phyloP scores from a whole-genome alignment of 2,329 filamentous ascomycete species.

The Neopestalotiopsis clavispora region DNA sequence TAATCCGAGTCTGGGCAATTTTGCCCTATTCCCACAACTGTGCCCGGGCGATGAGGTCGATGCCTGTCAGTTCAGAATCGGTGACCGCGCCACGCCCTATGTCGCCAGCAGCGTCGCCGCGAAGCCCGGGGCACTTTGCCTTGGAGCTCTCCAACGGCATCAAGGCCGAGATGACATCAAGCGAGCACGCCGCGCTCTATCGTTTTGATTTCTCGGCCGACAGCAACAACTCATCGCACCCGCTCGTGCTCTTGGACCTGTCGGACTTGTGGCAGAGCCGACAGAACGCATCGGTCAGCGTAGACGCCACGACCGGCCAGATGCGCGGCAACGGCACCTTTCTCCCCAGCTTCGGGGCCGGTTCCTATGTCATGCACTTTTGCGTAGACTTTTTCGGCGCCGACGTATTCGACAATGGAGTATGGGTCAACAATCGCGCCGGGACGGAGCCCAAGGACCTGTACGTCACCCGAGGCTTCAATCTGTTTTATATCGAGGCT shows the following conservation, averaged over 20 bases:
- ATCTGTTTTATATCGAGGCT: slow-evolving; percentile 45
- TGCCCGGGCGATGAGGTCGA: slow-evolving; percentile 55
- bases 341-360: slow-evolving; percentile 64
- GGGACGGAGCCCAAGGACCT: slow-evolving; percentile 43
- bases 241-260: slow-evolving; percentile 63
- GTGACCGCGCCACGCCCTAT: slow-evolving; percentile 46
- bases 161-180: slow-evolving; percentile 62
- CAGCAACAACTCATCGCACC: slow-evolving; percentile 34
- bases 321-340: slow-evolving; percentile 64
- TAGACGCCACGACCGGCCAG: slow-evolving; percentile 55
- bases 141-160: slow-evolving; percentile 59
- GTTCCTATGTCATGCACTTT: slow-evolving; percentile 61
- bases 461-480: slow-evolving; percentile 45
- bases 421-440: slow-evolving; percentile 38
- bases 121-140: slow-evolving; percentile 60
- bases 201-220: slow-evolving; percentile 59
- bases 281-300: slow-evolving; percentile 52
- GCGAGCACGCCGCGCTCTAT: slow-evolving; percentile 66
- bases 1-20: slow-evolving; percentile 50
- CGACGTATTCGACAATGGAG: slow-evolving; percentile 16
- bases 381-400: slow-evolving; percentile 39
- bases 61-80: slow-evolving; percentile 58
- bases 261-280: slow-evolving; percentile 61
- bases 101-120: slow-evolving; percentile 50
- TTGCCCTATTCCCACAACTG: slow-evolving; percentile 49